Conservation (phyloP, 1,139 yeast species). For the Lodderomyces oxycetoniae region DNA sequence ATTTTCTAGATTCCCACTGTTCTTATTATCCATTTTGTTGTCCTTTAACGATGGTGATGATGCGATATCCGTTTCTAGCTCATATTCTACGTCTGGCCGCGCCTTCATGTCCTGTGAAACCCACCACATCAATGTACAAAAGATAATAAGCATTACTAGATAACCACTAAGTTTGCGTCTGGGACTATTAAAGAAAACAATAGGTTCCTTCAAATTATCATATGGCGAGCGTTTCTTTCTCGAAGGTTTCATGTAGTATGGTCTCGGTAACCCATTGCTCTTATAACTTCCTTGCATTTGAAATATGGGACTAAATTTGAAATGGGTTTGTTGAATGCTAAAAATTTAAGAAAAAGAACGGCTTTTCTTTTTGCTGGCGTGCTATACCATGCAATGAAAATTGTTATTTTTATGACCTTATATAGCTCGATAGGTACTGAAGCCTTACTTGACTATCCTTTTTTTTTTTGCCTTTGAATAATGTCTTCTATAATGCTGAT, state of each 20-base stretch:
- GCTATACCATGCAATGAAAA: no score
- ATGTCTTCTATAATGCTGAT: no score
- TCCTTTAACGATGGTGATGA: conserved; percentile 2
- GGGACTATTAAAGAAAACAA: conserved; percentile 32
- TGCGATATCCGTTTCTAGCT: conserved; percentile 20
- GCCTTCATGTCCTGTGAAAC: conserved; percentile 36
- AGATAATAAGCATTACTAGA: conserved; percentile 30
- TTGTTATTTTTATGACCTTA: no score
- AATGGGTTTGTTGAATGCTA: no score
- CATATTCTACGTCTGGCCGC: conserved; percentile 26
- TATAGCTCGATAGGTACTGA: no score
- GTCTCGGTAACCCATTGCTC: conserved; percentile 43
- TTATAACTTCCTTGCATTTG: conserved; percentile 49
- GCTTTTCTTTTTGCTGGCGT: no score
- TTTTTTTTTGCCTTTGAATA: no score
- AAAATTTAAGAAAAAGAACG: no score
- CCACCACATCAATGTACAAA: conserved; percentile 35
- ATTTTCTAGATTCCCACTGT: conserved; percentile 13
- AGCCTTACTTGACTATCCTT: no score
- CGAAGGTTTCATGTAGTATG: conserved; percentile 46
- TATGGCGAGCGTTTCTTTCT: conserved; percentile 36
- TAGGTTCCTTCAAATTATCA: conserved; percentile 26
- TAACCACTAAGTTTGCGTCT: conserved; percentile 39
- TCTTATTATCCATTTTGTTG: conserved; percentile 4
- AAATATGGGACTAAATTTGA: no score